Base-by-base conservation (phyloP, 768 basidiomycete species). In the Pleurotus citrinopileatus region DNA sequence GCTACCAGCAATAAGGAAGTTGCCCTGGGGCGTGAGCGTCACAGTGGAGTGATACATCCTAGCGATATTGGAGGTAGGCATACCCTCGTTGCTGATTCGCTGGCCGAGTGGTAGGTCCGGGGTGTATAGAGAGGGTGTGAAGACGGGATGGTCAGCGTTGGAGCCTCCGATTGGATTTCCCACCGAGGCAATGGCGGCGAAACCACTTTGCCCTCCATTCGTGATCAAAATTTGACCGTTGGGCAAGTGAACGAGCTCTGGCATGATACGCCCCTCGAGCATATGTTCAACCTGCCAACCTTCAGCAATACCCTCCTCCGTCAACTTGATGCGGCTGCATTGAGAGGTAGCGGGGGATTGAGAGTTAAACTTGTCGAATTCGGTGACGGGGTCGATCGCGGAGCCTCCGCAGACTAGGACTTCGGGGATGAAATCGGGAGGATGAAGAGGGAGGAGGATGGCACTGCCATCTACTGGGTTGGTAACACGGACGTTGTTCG, bases 211-310 rank as follows among this genome's bases (percentile, higher is more conserved):
- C 3, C 72, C 81, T 50, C 83, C 82, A 61, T 84, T 83, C 28
- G 76, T 63, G 43, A 74, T 70, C 55, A 81, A 69, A 12, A 83
- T 56, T 43, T 62, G 47, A 0, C 61, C 61, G 9, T 53, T 62
- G 2, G 61, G 61, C 8, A 62, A 54, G 50, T 74, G 58, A 60
- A 83, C 76, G 56, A 82, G 67, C 61, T 79, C 77, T 10, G 79
- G 80, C 81, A 84, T 83, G 4, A 74, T 72, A 26, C 82, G 68
- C 6, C 74, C 75, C 42, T 76, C 70, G 2, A 76, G 77, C 50
- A 83, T 66, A 10, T 69, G 55, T 56, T 82, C 81, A 28, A 78
- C 74, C 26, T 73, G 43, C 60, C 69, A 67, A 71, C 82, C 36
- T 65, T 61, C 25, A 60, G 61, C 29, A 42, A 61, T 59, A 1